phyloP scores from a whole-genome alignment of 2,329 filamentous ascomycete genomes.

The Diaporthe citri region DNA sequence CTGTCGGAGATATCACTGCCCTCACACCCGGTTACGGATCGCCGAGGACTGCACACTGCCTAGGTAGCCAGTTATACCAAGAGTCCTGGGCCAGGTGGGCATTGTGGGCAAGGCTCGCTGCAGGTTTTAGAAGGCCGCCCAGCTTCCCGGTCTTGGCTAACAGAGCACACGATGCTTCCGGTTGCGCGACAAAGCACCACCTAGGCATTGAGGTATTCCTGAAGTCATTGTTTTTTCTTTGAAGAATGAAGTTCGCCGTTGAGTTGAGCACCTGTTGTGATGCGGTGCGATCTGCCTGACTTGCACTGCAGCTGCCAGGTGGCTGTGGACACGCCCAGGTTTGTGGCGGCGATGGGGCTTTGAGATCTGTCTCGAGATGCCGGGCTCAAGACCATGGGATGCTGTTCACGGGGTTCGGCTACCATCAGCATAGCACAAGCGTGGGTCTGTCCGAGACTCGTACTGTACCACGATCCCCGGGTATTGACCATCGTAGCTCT shows the following conservation, averaged over 20 bases:
- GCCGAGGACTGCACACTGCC: neutral
- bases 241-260: neutral
- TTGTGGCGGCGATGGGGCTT: neutral
- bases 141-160: neutral
- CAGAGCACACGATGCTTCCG: neutral
- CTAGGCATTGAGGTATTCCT: neutral
- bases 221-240: neutral
- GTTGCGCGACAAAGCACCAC: too few species aligned
- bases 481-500: neutral
- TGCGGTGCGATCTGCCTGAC: neutral
- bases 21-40: too few species aligned
- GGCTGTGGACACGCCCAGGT: neutral
- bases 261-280: neutral
- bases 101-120: neutral
- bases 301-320: constrained; percentile 10
- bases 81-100: neutral
- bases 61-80: neutral
- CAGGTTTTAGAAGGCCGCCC: neutral
- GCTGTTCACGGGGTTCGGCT: neutral
- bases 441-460: neutral
- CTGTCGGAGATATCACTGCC: neutral
- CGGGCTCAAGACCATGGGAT: neutral
- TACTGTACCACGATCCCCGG: neutral
- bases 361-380: neutral
- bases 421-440: neutral